Percentiles rank a stretch among this genome's conserved stretches.
phyloP scores from a whole-genome alignment of 345 rosid species.

The Bretschneidera sinensis region DNA sequence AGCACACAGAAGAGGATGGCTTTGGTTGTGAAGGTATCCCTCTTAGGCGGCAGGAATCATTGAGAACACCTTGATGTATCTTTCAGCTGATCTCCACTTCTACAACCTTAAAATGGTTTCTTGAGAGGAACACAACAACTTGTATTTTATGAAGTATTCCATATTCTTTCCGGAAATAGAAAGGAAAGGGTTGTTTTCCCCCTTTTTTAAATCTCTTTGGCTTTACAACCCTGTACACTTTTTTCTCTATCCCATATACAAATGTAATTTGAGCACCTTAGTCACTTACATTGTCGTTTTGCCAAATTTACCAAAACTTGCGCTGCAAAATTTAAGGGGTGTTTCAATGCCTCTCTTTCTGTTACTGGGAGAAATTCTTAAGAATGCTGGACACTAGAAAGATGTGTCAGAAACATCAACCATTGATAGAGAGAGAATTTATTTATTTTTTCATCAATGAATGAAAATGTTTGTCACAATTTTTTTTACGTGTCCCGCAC shows the following conservation, averaged over 20 bases:
- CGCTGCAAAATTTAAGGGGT: too few species aligned
- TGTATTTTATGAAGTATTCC: slow-evolving; percentile 13
- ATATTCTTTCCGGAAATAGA: slow-evolving; percentile 7
- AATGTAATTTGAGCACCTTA: slow-evolving; percentile 30
- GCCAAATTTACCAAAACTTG: too few species aligned
- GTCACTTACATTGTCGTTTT: slow-evolving; percentile 17
- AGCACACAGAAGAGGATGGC: slow-evolving; percentile 38
- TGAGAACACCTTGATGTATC: slow-evolving; percentile 20
- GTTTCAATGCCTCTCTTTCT: too few species aligned
- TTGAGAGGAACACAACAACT: slow-evolving; percentile 17
- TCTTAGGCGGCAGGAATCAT: slow-evolving; percentile 37
- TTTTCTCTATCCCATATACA: slow-evolving; percentile 21
- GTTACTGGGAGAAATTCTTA: too few species aligned
- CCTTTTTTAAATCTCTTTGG: slow-evolving; percentile 4
- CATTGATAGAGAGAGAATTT: too few species aligned
- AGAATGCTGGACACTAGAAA: too few species aligned
- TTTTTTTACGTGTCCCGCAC: too few species aligned
- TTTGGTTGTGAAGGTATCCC: slow-evolving; percentile 38
- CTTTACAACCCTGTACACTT: slow-evolving; percentile 6
- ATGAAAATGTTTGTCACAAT: too few species aligned
- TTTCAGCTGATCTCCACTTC: slow-evolving; percentile 2
- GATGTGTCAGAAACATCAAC: too few species aligned
- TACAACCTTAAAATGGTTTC: neutral
- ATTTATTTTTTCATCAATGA: too few species aligned
- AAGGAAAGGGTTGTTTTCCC: slow-evolving; percentile 13